Evolutionary conservation across 495 filamentous ascomycete genomes (phyloP).

Genomic region (Rhizodiscina lignyota): DNA sequence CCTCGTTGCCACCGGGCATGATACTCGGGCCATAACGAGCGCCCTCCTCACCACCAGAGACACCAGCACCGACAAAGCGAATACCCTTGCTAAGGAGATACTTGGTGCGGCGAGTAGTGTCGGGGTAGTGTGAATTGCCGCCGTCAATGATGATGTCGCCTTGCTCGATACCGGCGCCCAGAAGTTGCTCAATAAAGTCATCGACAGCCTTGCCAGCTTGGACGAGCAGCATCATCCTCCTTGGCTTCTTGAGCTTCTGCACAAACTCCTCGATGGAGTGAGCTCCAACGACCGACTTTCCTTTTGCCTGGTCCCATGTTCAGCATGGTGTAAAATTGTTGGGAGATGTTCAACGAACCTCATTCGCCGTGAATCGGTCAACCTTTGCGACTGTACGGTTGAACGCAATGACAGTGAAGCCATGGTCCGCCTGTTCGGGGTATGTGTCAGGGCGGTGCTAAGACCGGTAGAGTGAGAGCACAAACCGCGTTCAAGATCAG

Average conservation of each 20-base stretch:
- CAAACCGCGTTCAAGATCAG: constrained; percentile 95
- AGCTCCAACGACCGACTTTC: constrained; percentile 84
- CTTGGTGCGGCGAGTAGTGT: constrained; percentile 88
- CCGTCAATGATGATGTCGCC: constrained; percentile 99
- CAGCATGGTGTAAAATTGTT: constrained; percentile 6
- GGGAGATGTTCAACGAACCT: constrained; percentile 2
- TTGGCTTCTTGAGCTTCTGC: constrained; percentile 87
- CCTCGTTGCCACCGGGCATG: constrained; percentile 97
- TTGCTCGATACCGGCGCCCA: constrained; percentile 54
- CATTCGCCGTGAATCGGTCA: neutral
- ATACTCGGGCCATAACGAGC: constrained; percentile 91
- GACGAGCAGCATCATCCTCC: constrained; percentile 93
- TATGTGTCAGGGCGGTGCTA: too few relatives aligned
- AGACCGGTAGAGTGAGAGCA: too few relatives aligned
- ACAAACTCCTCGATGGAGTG: constrained; percentile 89
- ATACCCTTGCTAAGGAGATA: constrained; percentile 77
- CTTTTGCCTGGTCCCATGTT: constrained; percentile 30
- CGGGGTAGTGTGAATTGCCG: constrained; percentile 98
- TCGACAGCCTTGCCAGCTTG: constrained; percentile 96
- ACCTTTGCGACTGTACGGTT: constrained; percentile 95
- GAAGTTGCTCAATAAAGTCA: constrained; percentile 91
- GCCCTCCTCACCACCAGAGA: constrained; percentile 98
- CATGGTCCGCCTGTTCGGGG: constrained; percentile 15
- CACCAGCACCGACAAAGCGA: constrained; percentile 91
- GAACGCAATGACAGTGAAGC: constrained; percentile 90